Percentiles rank a stretch among this genome's conserved stretches.
phyloP scores from a whole-genome alignment of 306 rosid genomes.

The Cyamopsis tetragonoloba region DNA sequence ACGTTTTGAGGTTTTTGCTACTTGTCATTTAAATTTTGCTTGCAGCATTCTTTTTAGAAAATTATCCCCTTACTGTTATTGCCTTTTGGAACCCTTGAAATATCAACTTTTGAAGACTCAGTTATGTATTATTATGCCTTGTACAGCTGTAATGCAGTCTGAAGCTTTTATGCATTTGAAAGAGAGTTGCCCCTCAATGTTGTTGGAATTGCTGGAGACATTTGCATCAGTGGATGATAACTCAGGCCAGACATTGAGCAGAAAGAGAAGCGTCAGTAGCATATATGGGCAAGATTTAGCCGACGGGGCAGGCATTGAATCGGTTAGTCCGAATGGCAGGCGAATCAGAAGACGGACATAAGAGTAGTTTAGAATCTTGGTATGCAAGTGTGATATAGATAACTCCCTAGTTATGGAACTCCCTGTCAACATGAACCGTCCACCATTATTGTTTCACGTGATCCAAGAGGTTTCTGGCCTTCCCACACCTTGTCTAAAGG shows the following conservation, averaged over 20 bases:
- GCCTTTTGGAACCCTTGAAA: background rate
- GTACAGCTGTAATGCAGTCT: slow-evolving; percentile 88
- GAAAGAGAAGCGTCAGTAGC: slow-evolving; percentile 69
- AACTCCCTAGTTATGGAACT: slow-evolving; percentile 22
- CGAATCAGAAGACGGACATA: slow-evolving; percentile 65
- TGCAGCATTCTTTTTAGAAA: background rate
- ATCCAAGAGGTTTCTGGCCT: slow-evolving; percentile 18
- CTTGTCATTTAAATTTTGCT: background rate
- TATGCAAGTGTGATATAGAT: slow-evolving; percentile 29
- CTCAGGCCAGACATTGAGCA: slow-evolving; percentile 37
- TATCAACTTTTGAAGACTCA: background rate
- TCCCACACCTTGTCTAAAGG: slow-evolving; percentile 21
- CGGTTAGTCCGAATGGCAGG: slow-evolving; percentile 58
- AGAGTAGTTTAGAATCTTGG: slow-evolving; percentile 1
- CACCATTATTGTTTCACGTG: slow-evolving; percentile 11
- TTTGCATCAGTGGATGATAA: slow-evolving; percentile 68
- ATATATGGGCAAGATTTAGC: slow-evolving; percentile 60
- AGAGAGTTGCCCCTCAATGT: slow-evolving; percentile 77
- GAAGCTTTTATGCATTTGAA: slow-evolving; percentile 73
- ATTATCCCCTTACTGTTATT: background rate
- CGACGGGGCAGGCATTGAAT: slow-evolving; percentile 59
- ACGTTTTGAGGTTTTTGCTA: background rate
- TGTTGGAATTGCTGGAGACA: slow-evolving; percentile 74
- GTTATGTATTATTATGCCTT: slow-evolving; percentile 18
- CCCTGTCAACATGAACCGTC: slow-evolving; percentile 26